phyloP scores from a whole-genome alignment of 2,329 filamentous ascomycete genomes.

The Scedosporium dehoogii region DNA sequence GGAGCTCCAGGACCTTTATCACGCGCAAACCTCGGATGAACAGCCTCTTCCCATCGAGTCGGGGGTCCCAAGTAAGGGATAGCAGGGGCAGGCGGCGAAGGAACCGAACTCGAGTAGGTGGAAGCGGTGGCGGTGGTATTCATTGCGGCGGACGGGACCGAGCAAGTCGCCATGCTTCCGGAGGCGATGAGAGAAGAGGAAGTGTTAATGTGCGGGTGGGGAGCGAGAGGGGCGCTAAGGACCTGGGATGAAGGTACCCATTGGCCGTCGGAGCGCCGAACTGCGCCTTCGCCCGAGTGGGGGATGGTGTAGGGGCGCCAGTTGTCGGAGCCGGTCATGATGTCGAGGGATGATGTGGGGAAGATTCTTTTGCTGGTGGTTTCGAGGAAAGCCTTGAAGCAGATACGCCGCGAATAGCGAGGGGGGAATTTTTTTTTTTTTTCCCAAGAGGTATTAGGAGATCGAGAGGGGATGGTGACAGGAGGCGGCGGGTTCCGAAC shows the following conservation, averaged over 20 bases:
- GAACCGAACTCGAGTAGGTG: not conserved
- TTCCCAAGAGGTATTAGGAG: no score
- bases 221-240: not conserved
- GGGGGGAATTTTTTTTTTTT: no score
- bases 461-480: not conserved
- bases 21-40: not conserved
- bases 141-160: not conserved
- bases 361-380: constrained; percentile 9
- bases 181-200: not conserved
- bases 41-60: not conserved
- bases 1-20: not conserved
- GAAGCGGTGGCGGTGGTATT: not conserved
- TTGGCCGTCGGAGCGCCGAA: constrained; percentile 8
- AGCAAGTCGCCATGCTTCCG: not conserved
- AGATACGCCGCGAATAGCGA: not conserved
- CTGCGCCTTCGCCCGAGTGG: constrained; percentile 7
- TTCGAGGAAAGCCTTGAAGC: constrained; percentile 12
- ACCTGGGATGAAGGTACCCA: not conserved
- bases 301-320: constrained; percentile 10
- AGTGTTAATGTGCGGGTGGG: not conserved
- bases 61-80: not conserved
- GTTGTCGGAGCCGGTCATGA: not conserved
- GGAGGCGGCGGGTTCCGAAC: no score
- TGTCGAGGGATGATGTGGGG: not conserved
- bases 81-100: not conserved